Conservation (phyloP, 148 eudicot species). For the Rhododendron henanense region DNA sequence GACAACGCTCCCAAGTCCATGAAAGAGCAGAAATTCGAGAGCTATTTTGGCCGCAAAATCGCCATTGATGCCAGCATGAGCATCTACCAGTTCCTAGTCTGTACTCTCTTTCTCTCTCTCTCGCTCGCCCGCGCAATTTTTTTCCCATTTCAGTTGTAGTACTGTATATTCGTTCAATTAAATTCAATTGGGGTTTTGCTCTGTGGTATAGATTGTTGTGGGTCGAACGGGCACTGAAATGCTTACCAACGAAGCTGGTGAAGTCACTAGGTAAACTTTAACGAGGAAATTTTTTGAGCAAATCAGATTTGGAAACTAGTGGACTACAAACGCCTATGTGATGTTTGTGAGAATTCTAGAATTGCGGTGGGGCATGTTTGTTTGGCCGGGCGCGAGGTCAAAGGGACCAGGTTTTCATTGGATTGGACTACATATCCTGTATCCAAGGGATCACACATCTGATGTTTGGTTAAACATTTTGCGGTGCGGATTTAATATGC, state of each 20-base stretch:
- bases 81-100: slow-evolving; percentile 92
- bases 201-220: slow-evolving; percentile 71
- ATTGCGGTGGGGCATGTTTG: no score
- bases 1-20: slow-evolving; percentile 90
- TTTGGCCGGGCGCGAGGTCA: no score
- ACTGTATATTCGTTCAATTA: background rate
- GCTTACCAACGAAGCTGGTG: slow-evolving; percentile 98
- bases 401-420: no score
- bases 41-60: slow-evolving; percentile 82
- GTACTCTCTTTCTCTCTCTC: slow-evolving; percentile 7
- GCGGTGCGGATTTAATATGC: no score
- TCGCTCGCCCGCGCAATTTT: background rate
- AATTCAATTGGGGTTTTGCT: background rate
- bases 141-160: background rate
- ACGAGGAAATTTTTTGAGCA: no score
- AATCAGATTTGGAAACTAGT: no score
- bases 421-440: no score
- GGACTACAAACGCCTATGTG: no score
- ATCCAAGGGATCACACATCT: no score
- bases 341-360: no score
- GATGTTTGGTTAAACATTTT: no score
- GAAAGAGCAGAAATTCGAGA: slow-evolving; percentile 97
- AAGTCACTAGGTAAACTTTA: slow-evolving; percentile 73
- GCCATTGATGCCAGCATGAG: slow-evolving; percentile 99
- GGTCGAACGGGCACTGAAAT: slow-evolving; percentile 87